Evolutionary conservation across 768 basidiomycete species (phyloP), one percentile per base, ranked within the genome.

Genomic region (Neoboletus brunneissimus): DNA sequence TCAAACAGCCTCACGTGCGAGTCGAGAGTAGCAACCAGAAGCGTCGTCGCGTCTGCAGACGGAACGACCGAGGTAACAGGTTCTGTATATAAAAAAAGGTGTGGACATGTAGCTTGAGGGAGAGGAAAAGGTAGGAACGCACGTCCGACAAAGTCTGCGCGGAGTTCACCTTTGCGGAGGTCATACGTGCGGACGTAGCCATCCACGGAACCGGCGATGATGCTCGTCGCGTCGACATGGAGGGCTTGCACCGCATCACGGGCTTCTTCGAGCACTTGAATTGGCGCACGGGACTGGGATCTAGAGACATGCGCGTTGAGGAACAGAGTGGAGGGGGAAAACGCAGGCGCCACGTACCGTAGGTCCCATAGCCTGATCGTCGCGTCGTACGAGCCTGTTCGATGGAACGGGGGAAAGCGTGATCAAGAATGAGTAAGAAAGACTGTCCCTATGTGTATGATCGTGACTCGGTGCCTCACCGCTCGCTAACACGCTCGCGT

Each of bases 111-210:
- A 41, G 5, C 16, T 4, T 1, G 9, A 20, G 11, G 11, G 41
- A 51, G 35, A 15, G 45, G 8, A 38, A 12, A n/a, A 27, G 12
- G 5, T 0, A 11, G 23, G 3, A 15, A 83, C 91, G 64, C 70
- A 95, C 94, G 83, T 9, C 96, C 96, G 61, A 98, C 82, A 67
- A 85, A 94, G 71, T 99, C 97, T 43, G 89, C 81, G 9, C 88
- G 84, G 29, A 98, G 75, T 69, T 96, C 86, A 23, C 97, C 97
- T 77, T 89, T 93, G 51, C 97, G 88, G 32, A 99, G 79, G 72
- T 99, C 97, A 72, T 98, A 98, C 10, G 91, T 92, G 20, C 97
- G 84, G 43, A 96, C 85, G 67, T 88, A 81, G 3, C 97, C 96
- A 59, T 99, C 97, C 6, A 97, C 88, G 4, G 92, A 93, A 10